These are phyloP conservation scores for Avicennia marina DNA, from an alignment of 257 asterid species.

Conservation along the genomic window DNA sequence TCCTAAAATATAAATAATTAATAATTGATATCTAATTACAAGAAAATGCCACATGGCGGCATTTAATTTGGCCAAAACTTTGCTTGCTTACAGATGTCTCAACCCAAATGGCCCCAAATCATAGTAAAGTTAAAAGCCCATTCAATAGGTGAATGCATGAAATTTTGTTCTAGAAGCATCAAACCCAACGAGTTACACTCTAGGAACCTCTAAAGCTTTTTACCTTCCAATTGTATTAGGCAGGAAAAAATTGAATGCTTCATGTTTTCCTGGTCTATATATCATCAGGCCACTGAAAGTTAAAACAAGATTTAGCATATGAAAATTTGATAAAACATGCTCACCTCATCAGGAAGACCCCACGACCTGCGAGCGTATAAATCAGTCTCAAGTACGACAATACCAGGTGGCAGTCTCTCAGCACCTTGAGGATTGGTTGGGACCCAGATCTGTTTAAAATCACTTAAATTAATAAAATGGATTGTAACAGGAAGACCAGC, in stretches of 20 bases:
- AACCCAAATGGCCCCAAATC: neutral
- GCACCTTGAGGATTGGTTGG: constrained; percentile 87
- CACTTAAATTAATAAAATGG: constrained; percentile 7
- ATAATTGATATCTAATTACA: no score
- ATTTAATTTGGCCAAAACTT: no score
- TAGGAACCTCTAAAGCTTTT: neutral
- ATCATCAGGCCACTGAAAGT: neutral
- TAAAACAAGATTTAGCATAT: neutral
- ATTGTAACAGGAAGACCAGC: neutral
- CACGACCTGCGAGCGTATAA: constrained; percentile 69
- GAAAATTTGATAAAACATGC: constrained; percentile 20
- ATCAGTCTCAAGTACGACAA: constrained; percentile 56
- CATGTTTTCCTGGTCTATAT: neutral
- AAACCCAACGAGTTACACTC: neutral
- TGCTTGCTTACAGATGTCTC: no score
- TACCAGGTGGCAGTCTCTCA: constrained; percentile 80
- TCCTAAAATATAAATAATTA: no score
- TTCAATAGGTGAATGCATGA: neutral
- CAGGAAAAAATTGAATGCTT: no score
- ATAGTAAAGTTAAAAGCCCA: neutral
- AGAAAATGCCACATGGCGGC: no score
- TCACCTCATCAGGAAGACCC: constrained; percentile 82
- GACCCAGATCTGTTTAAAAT: constrained; percentile 63
- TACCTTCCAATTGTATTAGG: no score
- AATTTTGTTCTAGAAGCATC: neutral